Conservation (phyloP, 2,329 filamentous ascomycete species). For the Colletotrichum trifolii region DNA sequence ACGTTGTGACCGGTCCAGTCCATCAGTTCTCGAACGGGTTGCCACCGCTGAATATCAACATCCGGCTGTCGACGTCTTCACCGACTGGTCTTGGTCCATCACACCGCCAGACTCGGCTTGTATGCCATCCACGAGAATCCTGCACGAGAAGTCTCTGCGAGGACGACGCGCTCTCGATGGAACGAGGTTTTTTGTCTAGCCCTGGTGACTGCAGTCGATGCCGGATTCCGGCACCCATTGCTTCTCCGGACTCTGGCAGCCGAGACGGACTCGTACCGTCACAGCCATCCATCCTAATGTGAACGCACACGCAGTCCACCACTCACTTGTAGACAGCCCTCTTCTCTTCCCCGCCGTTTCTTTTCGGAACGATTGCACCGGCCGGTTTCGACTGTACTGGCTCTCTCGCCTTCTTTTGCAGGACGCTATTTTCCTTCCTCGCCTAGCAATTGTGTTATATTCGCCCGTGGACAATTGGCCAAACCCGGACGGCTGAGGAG, state of each 20-base stretch:
- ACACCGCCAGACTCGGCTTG: not conserved
- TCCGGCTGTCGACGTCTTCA: slow-evolving; percentile 14
- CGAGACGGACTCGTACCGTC: not conserved
- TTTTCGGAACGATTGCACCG: too few species aligned
- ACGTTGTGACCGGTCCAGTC: slow-evolving; percentile 9
- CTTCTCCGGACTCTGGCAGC: slow-evolving; percentile 14
- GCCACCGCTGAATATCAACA: slow-evolving; percentile 26
- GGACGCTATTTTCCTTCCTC: too few species aligned
- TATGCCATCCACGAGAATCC: slow-evolving; percentile 3
- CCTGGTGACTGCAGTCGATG: too few species aligned
- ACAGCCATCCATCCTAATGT: not conserved
- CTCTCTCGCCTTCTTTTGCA: too few species aligned
- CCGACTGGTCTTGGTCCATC: slow-evolving; percentile 16
- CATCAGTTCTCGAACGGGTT: slow-evolving; percentile 15
- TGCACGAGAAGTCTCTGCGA: too few species aligned
- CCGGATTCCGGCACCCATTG: slow-evolving; percentile 14
- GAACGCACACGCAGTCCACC: not conserved
- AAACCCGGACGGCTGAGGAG: not conserved
- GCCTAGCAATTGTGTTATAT: too few species aligned
- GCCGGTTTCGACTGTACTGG: too few species aligned
- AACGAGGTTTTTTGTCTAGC: too few species aligned
- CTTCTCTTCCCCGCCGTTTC: too few species aligned
- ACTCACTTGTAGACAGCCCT: not conserved
- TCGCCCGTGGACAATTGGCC: too few species aligned
- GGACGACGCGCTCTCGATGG: too few species aligned